Conservation (phyloP, 352 stramenopile genomes). For the Aphanomyces astaci region DNA sequence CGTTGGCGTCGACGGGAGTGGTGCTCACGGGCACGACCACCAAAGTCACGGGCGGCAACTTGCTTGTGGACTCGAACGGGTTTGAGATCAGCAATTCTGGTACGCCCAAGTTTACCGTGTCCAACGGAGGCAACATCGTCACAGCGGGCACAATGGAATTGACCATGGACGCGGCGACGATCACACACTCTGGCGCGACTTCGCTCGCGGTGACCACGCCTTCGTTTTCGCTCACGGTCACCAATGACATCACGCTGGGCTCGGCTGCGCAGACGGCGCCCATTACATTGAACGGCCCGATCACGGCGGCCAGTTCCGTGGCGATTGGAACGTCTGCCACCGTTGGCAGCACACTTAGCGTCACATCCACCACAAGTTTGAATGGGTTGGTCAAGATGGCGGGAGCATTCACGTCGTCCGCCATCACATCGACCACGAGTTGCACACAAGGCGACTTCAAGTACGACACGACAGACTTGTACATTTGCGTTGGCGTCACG, state of each 20-base stretch:
- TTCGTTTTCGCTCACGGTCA: not conserved
- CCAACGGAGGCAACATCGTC: not conserved
- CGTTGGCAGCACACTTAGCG: not conserved
- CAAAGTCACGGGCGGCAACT: not conserved
- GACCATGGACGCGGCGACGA: not conserved
- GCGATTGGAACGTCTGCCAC: not conserved
- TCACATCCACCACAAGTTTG: not conserved
- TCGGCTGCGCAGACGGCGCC: not conserved
- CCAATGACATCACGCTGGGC: conserved; percentile 1
- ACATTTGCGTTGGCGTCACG: conserved; percentile 7
- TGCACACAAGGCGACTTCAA: conserved; percentile 10
- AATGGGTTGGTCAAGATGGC: not conserved
- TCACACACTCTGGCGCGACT: conserved; percentile 1
- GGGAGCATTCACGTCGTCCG: not conserved
- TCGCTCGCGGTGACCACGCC: conserved; percentile 3
- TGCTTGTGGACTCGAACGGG: conserved; percentile 9
- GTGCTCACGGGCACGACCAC: conserved; percentile 8
- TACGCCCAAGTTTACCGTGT: conserved; percentile 1
- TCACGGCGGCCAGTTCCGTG: conserved; percentile 2
- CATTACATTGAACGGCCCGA: conserved; percentile 12
- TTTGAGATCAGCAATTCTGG: not conserved
- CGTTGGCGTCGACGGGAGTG: not conserved
- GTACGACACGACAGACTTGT: not conserved
- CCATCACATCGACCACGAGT: conserved; percentile 4
- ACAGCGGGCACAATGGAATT: not conserved